Percentiles rank a stretch among this genome's conserved stretches.
These are phyloP conservation scores for Fusarium veterinarium DNA, from an alignment of 2,329 filamentous ascomycete genomes.

Conservation along the genomic window DNA sequence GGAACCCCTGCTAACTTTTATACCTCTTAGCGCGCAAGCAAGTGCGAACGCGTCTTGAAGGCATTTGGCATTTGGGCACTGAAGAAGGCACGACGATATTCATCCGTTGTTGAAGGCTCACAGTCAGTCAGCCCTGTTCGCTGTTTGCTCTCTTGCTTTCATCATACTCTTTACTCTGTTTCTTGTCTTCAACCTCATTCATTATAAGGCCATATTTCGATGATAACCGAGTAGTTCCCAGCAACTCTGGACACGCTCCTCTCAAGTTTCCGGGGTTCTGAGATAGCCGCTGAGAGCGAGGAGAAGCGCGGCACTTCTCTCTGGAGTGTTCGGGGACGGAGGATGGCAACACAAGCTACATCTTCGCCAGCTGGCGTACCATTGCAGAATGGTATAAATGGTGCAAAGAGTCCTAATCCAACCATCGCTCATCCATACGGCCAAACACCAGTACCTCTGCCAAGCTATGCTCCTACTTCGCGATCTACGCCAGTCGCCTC, in stretches of 20 bases:
- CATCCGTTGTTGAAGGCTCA: not conserved
- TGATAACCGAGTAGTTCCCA: not conserved
- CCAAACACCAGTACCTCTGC: conserved; percentile 22
- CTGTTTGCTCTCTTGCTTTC: not conserved
- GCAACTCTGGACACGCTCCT: conserved; percentile 14
- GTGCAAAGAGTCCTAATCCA: conserved; percentile 10
- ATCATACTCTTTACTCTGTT: not conserved
- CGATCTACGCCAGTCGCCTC: conserved; percentile 14
- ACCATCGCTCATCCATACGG: not conserved
- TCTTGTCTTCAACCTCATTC: not conserved
- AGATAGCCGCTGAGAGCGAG: not conserved
- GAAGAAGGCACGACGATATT: conserved; percentile 2
- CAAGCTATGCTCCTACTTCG: conserved; percentile 17
- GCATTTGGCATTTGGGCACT: not conserved
- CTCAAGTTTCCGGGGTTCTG: not conserved
- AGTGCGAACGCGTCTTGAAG: conserved; percentile 24
- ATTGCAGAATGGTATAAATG: conserved; percentile 12
- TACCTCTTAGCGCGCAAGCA: conserved; percentile 14
- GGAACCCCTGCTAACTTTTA: not conserved
- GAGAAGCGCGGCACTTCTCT: conserved; percentile 10
- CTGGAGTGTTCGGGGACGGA: not conserved
- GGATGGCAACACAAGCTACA: conserved; percentile 23
- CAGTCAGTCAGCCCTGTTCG: not conserved
- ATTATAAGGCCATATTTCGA: not conserved
- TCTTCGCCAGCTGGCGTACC: not conserved